Base-by-base conservation (phyloP, 2,329 filamentous ascomycete genomes). In the Rhinocladiella mackenziei region DNA sequence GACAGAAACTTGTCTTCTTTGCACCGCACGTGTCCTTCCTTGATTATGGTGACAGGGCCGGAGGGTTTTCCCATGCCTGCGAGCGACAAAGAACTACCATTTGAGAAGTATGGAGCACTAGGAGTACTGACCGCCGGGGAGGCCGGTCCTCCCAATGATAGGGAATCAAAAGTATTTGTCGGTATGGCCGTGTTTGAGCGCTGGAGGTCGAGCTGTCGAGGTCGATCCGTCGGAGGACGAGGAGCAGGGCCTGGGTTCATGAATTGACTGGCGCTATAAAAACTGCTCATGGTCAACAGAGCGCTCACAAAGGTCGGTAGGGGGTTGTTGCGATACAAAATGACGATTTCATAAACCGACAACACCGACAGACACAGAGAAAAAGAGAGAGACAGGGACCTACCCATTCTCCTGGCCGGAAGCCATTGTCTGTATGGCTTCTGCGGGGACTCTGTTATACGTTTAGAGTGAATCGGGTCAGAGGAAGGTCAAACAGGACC, bases 201-300 rank as follows among this genome's bases (percentile, higher is more conserved):
- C 30, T 85, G 88, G 49, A 94, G 76, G 59, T 83, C 82, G 56
- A 95, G 79, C 28, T 51, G 47, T 61, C 86, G 83, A 50, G 89
- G 86, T 59, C 86, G 81, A 61, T 92, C 86, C 48, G 78, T 83
- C 14, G 91, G 92, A 50, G 92, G 91, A 60, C 86, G 84, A 55
- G 92, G 92, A 56, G 92, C 91, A 58, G 92, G 91, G 55, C 92
- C 89, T 51, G 92, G 89, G 67, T 97, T 97, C 86, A 97, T 94
- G 72, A 97, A 97, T 59, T 81, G 78, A 53, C 77, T 75, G 49
- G 75, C 68, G 31, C 76, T 70, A 66, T 82, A 83, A 59, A 80
- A 73, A 55, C 76, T 79, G 62, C 22, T 23, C 9, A 42, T 20
- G 14, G 48, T 54, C 37, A 53, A 43, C 20, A 11, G 25, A 26